Percentiles rank a stretch among this genome's conserved stretches.
Evolutionary conservation across 73 alveolate genomes (phyloP).

Genomic region (Effrenium voratum): DNA sequence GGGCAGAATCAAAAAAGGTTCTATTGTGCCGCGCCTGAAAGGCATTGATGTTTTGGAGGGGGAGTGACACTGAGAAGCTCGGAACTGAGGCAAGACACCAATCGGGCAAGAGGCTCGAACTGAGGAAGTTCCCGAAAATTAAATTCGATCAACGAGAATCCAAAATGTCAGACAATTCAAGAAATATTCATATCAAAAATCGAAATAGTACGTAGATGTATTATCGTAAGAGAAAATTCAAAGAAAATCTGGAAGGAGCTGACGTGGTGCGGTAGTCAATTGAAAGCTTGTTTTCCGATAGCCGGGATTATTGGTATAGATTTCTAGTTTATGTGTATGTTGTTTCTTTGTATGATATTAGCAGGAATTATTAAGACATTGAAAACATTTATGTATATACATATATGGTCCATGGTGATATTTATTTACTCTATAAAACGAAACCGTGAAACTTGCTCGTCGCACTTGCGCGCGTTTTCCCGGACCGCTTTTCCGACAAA

Average conservation of each 20-base stretch:
- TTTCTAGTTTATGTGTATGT: background rate
- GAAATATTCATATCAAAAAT: background rate
- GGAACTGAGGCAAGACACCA: slow-evolving; percentile 34
- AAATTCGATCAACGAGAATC: background rate
- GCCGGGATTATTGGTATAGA: background rate
- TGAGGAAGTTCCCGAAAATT: background rate
- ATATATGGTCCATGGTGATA: background rate
- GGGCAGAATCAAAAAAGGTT: background rate
- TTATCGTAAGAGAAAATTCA: background rate
- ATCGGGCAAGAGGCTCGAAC: slow-evolving; percentile 38
- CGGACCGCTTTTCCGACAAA: no score
- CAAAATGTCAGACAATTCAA: background rate
- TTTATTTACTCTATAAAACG: no score
- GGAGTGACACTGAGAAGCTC: background rate
- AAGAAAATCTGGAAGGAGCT: background rate
- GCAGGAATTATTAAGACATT: background rate
- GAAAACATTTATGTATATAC: background rate
- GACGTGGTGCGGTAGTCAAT: background rate
- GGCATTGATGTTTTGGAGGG: background rate
- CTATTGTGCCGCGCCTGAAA: background rate
- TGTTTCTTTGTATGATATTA: background rate
- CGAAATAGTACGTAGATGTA: background rate
- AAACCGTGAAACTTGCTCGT: no score
- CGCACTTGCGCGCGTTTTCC: no score
- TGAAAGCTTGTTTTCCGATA: background rate